Conservation (phyloP, 2,329 filamentous ascomycete species). For the Arthroderma sp. region DNA sequence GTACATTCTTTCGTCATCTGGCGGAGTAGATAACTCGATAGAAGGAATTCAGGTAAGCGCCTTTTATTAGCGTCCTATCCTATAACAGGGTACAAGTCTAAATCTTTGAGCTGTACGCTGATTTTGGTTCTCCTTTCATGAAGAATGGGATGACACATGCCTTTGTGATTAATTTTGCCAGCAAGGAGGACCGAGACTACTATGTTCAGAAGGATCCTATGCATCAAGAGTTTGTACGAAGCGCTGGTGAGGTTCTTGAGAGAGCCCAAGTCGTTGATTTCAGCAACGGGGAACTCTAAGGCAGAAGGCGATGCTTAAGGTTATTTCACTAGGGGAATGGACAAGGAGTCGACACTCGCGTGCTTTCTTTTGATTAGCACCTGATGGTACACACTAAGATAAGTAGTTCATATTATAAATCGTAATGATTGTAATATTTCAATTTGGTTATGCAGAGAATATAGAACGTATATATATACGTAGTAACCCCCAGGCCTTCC, state of each 20-base stretch:
- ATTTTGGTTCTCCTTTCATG: background rate
- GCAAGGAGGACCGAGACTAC: conserved; percentile 52
- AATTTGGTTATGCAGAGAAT: background rate
- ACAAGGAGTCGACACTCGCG: too few relatives aligned
- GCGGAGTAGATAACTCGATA: conserved; percentile 50
- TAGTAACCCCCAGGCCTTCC: background rate
- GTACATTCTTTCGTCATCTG: conserved; percentile 49
- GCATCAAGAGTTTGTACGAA: conserved; percentile 50
- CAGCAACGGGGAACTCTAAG: conserved; percentile 19
- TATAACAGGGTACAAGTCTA: background rate
- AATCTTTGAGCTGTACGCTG: background rate
- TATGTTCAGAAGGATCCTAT: conserved; percentile 54
- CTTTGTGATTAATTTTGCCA: conserved; percentile 57
- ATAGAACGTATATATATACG: background rate
- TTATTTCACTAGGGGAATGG: too few relatives aligned
- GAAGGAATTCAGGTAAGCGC: conserved; percentile 49
- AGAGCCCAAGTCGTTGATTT: conserved; percentile 30
- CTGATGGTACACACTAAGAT: too few relatives aligned
- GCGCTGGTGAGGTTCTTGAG: conserved; percentile 21
- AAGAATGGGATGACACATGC: conserved; percentile 55
- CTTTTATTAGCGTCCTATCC: background rate
- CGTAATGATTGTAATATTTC: background rate
- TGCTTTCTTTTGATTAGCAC: too few relatives aligned
- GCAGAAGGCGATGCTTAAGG: too few relatives aligned
- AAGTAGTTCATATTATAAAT: too few relatives aligned